Conservation (phyloP, 306 rosid species). For the Gleditsia sinensis region DNA sequence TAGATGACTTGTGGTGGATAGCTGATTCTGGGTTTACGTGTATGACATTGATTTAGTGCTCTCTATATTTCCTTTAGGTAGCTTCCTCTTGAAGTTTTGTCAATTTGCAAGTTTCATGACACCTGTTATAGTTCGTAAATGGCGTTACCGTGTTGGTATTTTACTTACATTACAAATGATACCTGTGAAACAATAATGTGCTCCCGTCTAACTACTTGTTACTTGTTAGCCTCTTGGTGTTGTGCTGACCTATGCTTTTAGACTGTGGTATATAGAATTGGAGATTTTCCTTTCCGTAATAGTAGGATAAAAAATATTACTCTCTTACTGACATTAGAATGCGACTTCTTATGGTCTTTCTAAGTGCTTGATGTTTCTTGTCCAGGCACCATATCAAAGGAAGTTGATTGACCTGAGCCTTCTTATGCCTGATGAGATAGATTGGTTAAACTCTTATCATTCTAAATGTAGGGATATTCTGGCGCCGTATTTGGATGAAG, state of each 20-base stretch:
- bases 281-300: background rate
- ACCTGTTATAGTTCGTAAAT: no score
- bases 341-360: conserved; percentile 11
- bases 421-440: conserved; percentile 68
- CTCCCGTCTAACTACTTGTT: no score
- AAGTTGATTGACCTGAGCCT: conserved; percentile 79
- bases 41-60: no score
- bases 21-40: no score
- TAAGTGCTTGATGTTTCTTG: conserved; percentile 29
- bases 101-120: no score
- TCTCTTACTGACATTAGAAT: background rate
- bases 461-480: conserved; percentile 74
- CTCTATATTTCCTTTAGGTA: no score
- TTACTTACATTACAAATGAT: no score
- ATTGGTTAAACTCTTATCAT: conserved; percentile 87
- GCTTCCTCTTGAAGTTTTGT: no score
- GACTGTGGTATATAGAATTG: conserved; percentile 10
- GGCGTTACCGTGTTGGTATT: no score
- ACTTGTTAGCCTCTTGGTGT: background rate
- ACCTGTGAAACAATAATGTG: no score
- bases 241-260: conserved; percentile 4
- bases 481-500: conserved; percentile 63
- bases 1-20: no score
- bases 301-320: background rate
- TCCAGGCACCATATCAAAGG: conserved; percentile 87